Base-by-base conservation (phyloP, 768 basidiomycete genomes). In the Kockovaella imperatae region DNA sequence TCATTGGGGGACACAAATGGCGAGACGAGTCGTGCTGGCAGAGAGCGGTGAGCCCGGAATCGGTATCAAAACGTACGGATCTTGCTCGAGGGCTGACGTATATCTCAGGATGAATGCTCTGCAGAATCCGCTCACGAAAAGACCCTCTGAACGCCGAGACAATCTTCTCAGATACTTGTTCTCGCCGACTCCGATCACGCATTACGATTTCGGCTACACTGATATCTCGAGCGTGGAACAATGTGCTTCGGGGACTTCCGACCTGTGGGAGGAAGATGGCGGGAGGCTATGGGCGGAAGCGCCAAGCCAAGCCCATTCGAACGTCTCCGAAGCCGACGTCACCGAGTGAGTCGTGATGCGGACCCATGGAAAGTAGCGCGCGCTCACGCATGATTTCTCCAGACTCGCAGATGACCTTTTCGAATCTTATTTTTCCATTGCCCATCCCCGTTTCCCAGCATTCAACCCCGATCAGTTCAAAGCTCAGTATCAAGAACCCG, bases 401-500 rank as follows among this genome's bases (percentile, higher is more conserved):
- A 95, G 90, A 72, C 86, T 96, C 63, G 84, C 88, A 2, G 80
- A 84, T 44, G 89, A 96, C 73, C 82, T 95, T 45, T 82, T 93
- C 63, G 88, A 95, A 72, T 87, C 91, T 36, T 96, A 83, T 74
- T 91, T 93, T 69, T 87, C 91, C 42, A 66, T 71, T 34, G 64
- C 87, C 32, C 88, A 91, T 71, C 83, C 85, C 21, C 82, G 90
- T 47, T 76, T 87, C 49, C 88, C 90, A 42, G 79, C 90, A 42
- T 80, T 91, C 69, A 86, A 88, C 73, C 86, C 87, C 49, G 74
- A 78, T 21, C 80, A 83, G 58, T 87, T 91, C 70, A 84, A 86
- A 49, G 77, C 76, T 35, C 82, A 83, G 15, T 77, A 90, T 47
- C 77, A 78, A n/a, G 35, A 50, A 5, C 52, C 58, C 10, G 44